phyloP scores from a whole-genome alignment of 768 basidiomycete genomes.

The Lactarius indigo region DNA sequence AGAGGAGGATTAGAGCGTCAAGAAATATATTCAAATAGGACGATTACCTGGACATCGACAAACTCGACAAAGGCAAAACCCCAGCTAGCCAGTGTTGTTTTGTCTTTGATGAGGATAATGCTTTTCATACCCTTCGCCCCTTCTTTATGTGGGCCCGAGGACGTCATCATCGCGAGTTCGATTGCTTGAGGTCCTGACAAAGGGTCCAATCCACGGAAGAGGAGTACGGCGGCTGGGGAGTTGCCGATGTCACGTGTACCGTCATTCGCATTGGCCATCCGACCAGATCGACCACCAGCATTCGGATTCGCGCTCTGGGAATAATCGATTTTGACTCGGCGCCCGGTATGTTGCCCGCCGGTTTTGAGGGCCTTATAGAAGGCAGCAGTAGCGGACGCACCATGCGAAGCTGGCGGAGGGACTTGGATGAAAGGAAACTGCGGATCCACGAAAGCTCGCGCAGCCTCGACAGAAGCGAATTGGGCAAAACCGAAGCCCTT shows the following conservation, averaged over 20 bases:
- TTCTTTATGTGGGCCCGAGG: constrained; percentile 71
- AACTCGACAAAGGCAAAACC: constrained; percentile 96
- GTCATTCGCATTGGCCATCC: constrained; percentile 73
- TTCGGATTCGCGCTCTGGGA: constrained; percentile 79
- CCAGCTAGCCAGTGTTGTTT: constrained; percentile 81
- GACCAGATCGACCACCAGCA: constrained; percentile 54
- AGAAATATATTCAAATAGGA: constrained; percentile 2
- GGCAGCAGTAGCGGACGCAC: constrained; percentile 66
- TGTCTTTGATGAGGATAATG: constrained; percentile 87
- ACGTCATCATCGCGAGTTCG: constrained; percentile 74
- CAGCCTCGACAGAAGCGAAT: constrained; percentile 82
- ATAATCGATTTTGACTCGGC: constrained; percentile 93
- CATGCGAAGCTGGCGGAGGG: constrained; percentile 87
- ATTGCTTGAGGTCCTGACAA: constrained; percentile 87
- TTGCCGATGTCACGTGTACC: constrained; percentile 96
- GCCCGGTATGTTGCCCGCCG: constrained; percentile 68
- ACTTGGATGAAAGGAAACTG: constrained; percentile 89
- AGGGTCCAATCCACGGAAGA: constrained; percentile 89
- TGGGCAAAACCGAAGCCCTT: constrained; percentile 98
- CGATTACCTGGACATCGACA: constrained; percentile 67
- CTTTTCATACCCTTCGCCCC: constrained; percentile 86
- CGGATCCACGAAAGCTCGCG: constrained; percentile 86
- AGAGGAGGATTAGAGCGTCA: constrained; percentile 23
- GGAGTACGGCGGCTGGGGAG: constrained; percentile 71
- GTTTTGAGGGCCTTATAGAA: constrained; percentile 75